Conservation (phyloP, 1,284 basidiomycete species). For the Ganoderma lucidum region DNA sequence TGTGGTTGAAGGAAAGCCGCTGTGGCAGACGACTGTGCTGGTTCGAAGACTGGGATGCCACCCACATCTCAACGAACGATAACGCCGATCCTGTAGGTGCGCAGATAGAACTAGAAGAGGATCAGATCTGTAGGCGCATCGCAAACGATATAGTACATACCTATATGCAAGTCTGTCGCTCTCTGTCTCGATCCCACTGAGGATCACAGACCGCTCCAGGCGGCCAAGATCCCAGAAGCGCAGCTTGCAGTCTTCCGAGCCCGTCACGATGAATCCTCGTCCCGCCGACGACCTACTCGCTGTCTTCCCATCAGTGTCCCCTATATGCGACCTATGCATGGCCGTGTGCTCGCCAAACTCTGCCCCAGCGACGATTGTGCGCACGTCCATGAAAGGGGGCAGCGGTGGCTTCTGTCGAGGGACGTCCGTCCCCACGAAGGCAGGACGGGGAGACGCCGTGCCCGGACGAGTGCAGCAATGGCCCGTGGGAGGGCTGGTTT, state of each 20-base stretch:
- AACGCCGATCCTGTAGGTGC: conserved; percentile 52
- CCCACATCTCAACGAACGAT: conserved; percentile 72
- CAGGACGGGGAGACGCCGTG: conserved; percentile 37
- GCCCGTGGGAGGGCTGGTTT: conserved; percentile 71
- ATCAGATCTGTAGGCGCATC: background rate
- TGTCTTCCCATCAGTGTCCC: conserved; percentile 52
- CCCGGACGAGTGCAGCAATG: conserved; percentile 63
- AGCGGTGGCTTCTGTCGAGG: conserved; percentile 45
- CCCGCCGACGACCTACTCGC: conserved; percentile 45
- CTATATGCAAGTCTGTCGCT: conserved; percentile 74
- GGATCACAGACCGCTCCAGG: conserved; percentile 73
- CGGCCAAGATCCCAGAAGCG: conserved; percentile 84
- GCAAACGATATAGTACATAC: conserved; percentile 48
- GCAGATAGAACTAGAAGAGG: conserved; percentile 38
- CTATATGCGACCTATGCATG: conserved; percentile 62
- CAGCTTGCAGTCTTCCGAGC: conserved; percentile 84
- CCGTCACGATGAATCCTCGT: conserved; percentile 81
- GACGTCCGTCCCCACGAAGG: conserved; percentile 27
- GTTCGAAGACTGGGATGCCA: conserved; percentile 49
- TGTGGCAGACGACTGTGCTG: conserved; percentile 74
- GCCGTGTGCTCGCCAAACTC: conserved; percentile 77
- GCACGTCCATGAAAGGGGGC: conserved; percentile 65
- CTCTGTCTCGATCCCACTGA: conserved; percentile 77
- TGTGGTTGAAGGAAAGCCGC: conserved; percentile 77
- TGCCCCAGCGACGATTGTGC: conserved; percentile 68